Evolutionary conservation across 768 basidiomycete species (phyloP), one percentile per base, ranked within the genome.

Genomic region (Lentinula detonsa): DNA sequence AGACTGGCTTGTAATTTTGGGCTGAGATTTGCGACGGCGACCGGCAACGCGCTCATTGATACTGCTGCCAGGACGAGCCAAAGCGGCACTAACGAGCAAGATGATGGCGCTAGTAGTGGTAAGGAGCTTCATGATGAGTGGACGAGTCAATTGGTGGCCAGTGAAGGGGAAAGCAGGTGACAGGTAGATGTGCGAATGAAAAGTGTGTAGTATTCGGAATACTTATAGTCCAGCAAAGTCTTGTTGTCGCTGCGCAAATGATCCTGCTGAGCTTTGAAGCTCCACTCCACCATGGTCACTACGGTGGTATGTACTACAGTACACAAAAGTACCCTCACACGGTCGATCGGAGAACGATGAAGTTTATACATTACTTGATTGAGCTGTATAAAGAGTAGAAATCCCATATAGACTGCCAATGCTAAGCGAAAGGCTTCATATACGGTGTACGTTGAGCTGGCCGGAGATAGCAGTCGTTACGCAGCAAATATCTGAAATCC

Each of bases 11-110:
- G 34, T 21, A 40, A 48, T 23, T 28, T 33, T 40, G 28, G 42
- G 52, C 35, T 37, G 9, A 5, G 60, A 40, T 31, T 52, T 52
- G 9, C 18, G 18, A 23, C 46, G 46, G 43, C 60, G 60, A 46
- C 39, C n/a, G 43, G 60, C 60, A 34, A 61, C 33, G 28, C 60
- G 60, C 40, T 53, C 37, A 28, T 35, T 52, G 13, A 61, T 34
- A 45, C 53, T 52, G 5, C 48, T n/a, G 21, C 46, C n/a, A 10
- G 58, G 58, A n/a, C 58, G 33, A 15, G 46, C 48, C 5, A 52
- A 33, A 35, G 49, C 34, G 37, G n/a, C 8, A n/a, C n/a, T 18
- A 28, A 18, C n/a, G 34, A 60, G 18, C 10, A 60, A 23, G 35
- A 28, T 18, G 5, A 18, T 5, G 21, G 35, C 5, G 16, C 21